Percentiles rank a stretch among this genome's conserved stretches.
These are phyloP conservation scores for Hymenoscyphus infarciens DNA, from an alignment of 2,329 filamentous ascomycete genomes.

Conservation along the genomic window DNA sequence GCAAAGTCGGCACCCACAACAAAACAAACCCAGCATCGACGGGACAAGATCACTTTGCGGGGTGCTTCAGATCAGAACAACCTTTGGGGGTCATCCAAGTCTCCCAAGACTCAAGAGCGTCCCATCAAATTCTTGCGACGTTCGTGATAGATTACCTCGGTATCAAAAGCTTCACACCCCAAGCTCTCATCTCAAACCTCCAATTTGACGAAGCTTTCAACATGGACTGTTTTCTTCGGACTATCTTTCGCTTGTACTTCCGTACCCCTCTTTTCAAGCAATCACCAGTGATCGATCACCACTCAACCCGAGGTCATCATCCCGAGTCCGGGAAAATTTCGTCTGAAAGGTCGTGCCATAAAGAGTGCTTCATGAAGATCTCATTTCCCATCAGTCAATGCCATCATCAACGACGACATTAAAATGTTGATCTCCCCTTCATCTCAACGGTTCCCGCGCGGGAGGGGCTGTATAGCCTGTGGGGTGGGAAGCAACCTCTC, in stretches of 20 bases:
- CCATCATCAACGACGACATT: background rate
- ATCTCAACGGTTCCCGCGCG: background rate
- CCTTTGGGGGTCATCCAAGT: background rate
- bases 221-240: background rate
- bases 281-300: slow-evolving; percentile 2
- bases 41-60: background rate
- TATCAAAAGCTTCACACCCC: background rate
- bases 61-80: background rate
- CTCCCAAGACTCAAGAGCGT: background rate
- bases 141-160: background rate
- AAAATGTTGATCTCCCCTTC: background rate
- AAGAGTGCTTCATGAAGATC: slow-evolving; percentile 7
- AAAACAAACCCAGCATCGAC: background rate
- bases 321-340: slow-evolving; percentile 3
- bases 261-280: background rate
- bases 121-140: background rate
- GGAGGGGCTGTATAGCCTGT: too few relatives aligned
- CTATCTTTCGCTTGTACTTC: background rate
- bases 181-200: background rate
- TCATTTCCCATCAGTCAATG: background rate
- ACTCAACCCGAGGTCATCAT: slow-evolving; percentile 11
- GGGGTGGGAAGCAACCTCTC: too few relatives aligned
- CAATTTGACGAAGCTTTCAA: background rate
- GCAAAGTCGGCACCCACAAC: background rate
- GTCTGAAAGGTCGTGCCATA: slow-evolving; percentile 7